Conservation (phyloP, 129 eudicot genomes). For the Apium graveolens region DNA sequence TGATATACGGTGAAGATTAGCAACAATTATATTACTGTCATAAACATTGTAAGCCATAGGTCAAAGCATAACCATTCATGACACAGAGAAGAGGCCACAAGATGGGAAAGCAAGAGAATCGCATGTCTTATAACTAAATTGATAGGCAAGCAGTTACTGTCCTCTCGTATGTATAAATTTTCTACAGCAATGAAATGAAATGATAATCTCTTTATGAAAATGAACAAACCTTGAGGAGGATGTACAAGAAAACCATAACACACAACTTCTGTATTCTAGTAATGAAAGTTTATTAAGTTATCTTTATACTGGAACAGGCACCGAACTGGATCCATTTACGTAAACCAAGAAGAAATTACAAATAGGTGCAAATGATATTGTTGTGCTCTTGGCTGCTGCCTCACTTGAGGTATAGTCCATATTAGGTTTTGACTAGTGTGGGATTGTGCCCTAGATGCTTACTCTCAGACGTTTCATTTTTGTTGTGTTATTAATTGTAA, state of each 20-base stretch:
- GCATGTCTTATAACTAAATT: background rate
- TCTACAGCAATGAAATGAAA: background rate
- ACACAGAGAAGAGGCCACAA: background rate
- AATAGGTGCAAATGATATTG: background rate
- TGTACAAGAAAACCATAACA: background rate
- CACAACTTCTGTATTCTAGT: background rate
- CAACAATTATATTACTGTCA: background rate
- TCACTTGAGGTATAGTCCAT: background rate
- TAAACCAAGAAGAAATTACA: background rate
- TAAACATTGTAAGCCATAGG: background rate
- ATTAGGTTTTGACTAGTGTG: background rate
- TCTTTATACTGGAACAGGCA: background rate
- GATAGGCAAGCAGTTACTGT: background rate
- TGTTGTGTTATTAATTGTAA: background rate
- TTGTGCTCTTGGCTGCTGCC: background rate
- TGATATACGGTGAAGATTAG: background rate
- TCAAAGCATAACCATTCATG: background rate
- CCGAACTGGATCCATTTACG: background rate
- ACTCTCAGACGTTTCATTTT: background rate
- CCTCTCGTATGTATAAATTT: background rate
- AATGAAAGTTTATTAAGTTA: background rate
- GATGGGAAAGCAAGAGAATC: background rate
- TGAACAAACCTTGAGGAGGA: background rate
- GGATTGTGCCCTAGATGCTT: background rate
- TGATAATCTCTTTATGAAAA: background rate